A percentile compares a stretch with the other conserved stretches of the same genome.
Evolutionary conservation across 805 yeast species (phyloP).

Genomic region (Zygotorulaspora sp.): DNA sequence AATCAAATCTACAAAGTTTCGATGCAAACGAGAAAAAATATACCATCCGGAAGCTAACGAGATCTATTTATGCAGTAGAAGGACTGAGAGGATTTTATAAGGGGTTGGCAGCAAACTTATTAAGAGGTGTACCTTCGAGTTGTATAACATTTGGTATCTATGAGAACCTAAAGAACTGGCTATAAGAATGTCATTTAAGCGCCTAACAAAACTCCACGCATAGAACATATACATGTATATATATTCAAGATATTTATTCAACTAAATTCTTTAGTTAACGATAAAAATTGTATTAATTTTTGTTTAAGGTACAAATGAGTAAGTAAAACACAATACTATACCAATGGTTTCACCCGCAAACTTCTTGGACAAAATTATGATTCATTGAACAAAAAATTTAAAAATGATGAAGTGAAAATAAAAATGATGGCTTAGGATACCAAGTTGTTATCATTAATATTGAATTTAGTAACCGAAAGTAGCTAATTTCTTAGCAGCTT

Average conservation of each 20-base stretch:
- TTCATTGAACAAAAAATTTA: conserved; percentile 2
- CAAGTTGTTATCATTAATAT: conserved; percentile 20
- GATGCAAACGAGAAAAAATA: conserved; percentile 26
- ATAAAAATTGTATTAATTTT: conserved; percentile 16
- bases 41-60: conserved; percentile 34
- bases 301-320: conserved; percentile 20
- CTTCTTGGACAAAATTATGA: conserved; percentile 1
- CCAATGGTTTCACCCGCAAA: conserved; percentile 10
- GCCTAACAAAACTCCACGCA: not conserved
- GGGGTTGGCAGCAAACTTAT: conserved; percentile 72
- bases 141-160: conserved; percentile 85
- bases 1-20: conserved; percentile 66
- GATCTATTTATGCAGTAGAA: conserved; percentile 42
- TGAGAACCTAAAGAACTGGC: conserved; percentile 48
- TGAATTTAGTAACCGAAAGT: conserved; percentile 88
- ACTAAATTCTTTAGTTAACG: conserved; percentile 5
- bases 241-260: not conserved
- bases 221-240: not conserved
- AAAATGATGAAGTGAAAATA: conserved; percentile 10
- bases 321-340: conserved; percentile 19
- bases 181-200: conserved; percentile 10
- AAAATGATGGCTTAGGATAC: conserved; percentile 16
- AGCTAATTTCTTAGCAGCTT: conserved; percentile 90
- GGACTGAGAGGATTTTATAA: conserved; percentile 73
- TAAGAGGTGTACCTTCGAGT: conserved; percentile 88